Evolutionary conservation across 2,329 filamentous ascomycete genomes (phyloP).

Genomic region (Cyphellophora attinorum): DNA sequence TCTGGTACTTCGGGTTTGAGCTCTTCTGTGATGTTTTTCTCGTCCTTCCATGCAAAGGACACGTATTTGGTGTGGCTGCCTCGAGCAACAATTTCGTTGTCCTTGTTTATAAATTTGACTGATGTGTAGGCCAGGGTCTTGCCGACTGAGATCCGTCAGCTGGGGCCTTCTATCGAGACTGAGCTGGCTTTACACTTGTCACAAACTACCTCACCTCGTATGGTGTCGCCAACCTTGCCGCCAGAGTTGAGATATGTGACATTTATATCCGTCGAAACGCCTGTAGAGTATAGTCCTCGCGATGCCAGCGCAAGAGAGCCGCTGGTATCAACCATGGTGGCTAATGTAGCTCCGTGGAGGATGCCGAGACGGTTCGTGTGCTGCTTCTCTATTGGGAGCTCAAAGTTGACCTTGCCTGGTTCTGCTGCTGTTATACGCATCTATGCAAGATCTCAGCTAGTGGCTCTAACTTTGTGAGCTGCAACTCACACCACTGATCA

Average conservation of each 20-base stretch:
- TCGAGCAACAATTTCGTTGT: constrained; percentile 51
- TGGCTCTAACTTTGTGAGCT: too few species aligned
- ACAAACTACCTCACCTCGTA: constrained; percentile 52
- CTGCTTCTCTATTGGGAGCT: constrained; percentile 54
- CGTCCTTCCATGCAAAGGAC: constrained; percentile 51
- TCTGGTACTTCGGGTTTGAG: constrained; percentile 31
- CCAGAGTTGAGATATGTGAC: constrained; percentile 57
- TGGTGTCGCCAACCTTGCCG: constrained; percentile 52
- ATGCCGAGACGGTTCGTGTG: constrained; percentile 59
- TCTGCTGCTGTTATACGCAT: constrained; percentile 51
- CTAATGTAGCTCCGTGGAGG: constrained; percentile 59
- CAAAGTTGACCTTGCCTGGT: constrained; percentile 55
- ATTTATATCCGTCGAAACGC: constrained; percentile 58
- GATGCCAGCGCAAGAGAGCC: constrained; percentile 59
- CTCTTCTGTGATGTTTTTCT: constrained; percentile 51
- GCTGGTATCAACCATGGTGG: constrained; percentile 56
- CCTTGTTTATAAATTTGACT: constrained; percentile 50
- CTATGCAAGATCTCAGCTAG: too few species aligned
- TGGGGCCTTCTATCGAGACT: not conserved
- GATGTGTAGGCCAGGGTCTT: constrained; percentile 57
- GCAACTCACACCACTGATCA: constrained; percentile 32
- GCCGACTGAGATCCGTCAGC: constrained; percentile 38
- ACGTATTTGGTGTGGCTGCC: constrained; percentile 61
- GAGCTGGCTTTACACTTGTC: constrained; percentile 47
- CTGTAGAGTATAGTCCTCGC: constrained; percentile 54